Evolutionary conservation across 140 eudicot genomes (phyloP).

Genomic region (Artemisia princeps): DNA sequence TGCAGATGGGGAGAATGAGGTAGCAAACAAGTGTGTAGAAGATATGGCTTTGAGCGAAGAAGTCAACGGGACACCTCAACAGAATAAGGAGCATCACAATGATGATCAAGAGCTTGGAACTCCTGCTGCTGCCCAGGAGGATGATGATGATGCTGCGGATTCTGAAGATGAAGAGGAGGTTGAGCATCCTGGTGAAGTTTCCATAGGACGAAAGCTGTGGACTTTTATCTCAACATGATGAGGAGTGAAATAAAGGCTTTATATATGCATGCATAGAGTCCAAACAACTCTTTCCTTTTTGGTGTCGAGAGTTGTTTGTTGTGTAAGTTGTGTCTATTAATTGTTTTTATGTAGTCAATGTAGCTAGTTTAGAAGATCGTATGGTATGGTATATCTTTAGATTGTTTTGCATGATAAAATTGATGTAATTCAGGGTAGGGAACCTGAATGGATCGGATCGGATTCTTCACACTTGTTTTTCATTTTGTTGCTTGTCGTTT

Average conservation of each 20-base stretch:
- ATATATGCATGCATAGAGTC: slow-evolving; percentile 23
- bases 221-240: slow-evolving; percentile 65
- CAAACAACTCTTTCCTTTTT: slow-evolving; percentile 28
- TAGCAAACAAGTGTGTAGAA: slow-evolving; percentile 25
- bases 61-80: slow-evolving; percentile 63
- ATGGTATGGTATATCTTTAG: slow-evolving; percentile 27
- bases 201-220: slow-evolving; percentile 86
- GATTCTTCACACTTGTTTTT: slow-evolving; percentile 11
- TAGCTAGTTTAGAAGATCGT: slow-evolving; percentile 29
- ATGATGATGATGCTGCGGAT: slow-evolving; percentile 30
- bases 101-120: slow-evolving; percentile 35
- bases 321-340: slow-evolving; percentile 20
- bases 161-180: slow-evolving; percentile 45
- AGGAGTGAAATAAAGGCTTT: neutral
- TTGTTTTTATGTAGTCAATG: slow-evolving; percentile 14
- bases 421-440: slow-evolving; percentile 25
- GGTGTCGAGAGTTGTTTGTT: slow-evolving; percentile 24
- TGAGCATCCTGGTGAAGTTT: slow-evolving; percentile 91
- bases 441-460: no score
- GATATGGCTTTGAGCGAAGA: slow-evolving; percentile 59
- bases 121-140: slow-evolving; percentile 25
- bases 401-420: slow-evolving; percentile 20
- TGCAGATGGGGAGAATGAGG: slow-evolving; percentile 29
- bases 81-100: slow-evolving; percentile 24
- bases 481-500: slow-evolving; percentile 19